These are phyloP conservation scores for Brassica nigra DNA, from an alignment of 345 rosid genomes.

Conservation along the genomic window DNA sequence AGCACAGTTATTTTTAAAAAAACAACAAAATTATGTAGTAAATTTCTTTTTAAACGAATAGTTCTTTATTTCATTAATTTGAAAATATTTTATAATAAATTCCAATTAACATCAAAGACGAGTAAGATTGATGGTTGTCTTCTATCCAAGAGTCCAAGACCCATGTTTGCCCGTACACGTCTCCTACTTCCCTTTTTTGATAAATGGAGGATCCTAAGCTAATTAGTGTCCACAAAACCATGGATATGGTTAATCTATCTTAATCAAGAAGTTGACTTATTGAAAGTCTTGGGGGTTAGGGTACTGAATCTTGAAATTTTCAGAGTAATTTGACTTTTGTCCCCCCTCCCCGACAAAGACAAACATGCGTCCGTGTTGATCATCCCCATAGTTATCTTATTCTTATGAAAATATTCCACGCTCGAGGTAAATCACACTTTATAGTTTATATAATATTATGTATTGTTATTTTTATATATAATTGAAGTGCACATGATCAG, in stretches of 20 bases:
- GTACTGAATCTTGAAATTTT: slow-evolving; percentile 22
- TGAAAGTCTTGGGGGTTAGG: slow-evolving; percentile 24
- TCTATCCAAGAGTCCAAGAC: slow-evolving; percentile 11
- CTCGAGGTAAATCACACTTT: slow-evolving; percentile 32
- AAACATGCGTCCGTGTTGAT: slow-evolving; percentile 39
- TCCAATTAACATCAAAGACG: neutral
- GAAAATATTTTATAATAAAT: neutral
- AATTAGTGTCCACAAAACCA: slow-evolving; percentile 7
- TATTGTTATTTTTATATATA: neutral
- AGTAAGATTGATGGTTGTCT: slow-evolving; percentile 7
- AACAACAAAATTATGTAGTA: neutral
- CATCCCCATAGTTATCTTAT: slow-evolving; percentile 26
- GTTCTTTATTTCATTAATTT: neutral
- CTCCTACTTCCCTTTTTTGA: neutral
- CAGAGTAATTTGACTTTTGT: slow-evolving; percentile 35
- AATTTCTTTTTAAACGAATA: neutral
- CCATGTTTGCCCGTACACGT: neutral
- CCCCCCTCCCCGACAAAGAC: slow-evolving; percentile 26
- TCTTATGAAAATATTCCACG: slow-evolving; percentile 27
- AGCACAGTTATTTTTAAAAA: neutral
- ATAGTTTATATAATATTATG: neutral
- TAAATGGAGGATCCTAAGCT: slow-evolving; percentile 35
- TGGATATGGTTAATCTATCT: slow-evolving; percentile 33
- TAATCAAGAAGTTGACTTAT: slow-evolving; percentile 34
- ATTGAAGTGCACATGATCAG: neutral